Percentiles rank a stretch among this genome's conserved stretches.
phyloP scores from a whole-genome alignment of 2,329 filamentous ascomycete genomes.

The Alternaria panax region DNA sequence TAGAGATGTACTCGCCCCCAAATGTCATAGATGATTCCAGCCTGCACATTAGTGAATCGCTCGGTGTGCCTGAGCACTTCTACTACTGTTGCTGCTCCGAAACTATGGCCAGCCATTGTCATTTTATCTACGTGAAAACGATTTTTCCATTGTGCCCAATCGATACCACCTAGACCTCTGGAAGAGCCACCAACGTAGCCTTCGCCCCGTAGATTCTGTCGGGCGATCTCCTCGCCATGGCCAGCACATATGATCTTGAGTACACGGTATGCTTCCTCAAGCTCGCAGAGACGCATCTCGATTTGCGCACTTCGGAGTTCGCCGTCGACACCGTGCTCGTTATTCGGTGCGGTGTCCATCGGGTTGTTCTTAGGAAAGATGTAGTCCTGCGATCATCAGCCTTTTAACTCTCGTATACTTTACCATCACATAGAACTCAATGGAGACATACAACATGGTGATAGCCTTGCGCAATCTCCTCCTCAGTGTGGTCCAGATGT shows the following conservation, averaged over 20 bases:
- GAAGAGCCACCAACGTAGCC: constrained; percentile 68
- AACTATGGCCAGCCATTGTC: constrained; percentile 71
- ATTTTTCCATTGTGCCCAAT: constrained; percentile 65
- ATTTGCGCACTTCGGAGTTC: constrained; percentile 69
- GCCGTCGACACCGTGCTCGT: constrained; percentile 66
- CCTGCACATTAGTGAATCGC: constrained; percentile 64
- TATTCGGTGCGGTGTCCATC: constrained; percentile 59
- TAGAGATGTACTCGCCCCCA: constrained; percentile 57
- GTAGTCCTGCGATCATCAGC: constrained; percentile 56
- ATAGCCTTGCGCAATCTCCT: constrained; percentile 51
- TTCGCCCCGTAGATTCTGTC: constrained; percentile 63
- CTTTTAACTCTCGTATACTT: background rate
- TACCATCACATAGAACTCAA: background rate
- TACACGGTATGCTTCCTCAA: constrained; percentile 68
- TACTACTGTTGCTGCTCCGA: constrained; percentile 70
- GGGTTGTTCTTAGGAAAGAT: constrained; percentile 66
- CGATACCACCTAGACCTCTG: constrained; percentile 62
- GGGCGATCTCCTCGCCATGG: constrained; percentile 59
- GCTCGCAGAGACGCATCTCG: constrained; percentile 68
- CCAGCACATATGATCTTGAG: constrained; percentile 64
- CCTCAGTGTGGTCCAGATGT: constrained; percentile 49
- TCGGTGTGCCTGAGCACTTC: constrained; percentile 65
- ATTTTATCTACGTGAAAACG: constrained; percentile 65
- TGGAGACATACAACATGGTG: constrained; percentile 55
- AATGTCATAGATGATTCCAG: constrained; percentile 71